Percentiles rank a stretch among this genome's conserved stretches.
phyloP scores from a whole-genome alignment of 768 basidiomycete genomes.

The Podaxis rugospora region DNA sequence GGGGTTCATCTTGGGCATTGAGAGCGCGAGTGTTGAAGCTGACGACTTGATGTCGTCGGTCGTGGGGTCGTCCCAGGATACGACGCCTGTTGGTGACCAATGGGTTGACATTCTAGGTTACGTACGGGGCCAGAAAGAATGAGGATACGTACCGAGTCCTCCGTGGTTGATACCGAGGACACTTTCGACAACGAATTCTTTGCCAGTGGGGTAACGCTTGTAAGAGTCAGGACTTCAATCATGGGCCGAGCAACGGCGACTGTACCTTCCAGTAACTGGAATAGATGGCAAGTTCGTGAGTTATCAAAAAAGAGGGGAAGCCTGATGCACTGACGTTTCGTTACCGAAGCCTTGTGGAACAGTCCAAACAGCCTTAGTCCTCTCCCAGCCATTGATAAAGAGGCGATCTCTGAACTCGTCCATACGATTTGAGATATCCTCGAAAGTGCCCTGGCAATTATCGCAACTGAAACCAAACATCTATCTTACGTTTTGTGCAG shows the following conservation, averaged over 20 bases:
- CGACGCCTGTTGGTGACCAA: constrained; percentile 28
- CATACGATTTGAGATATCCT: constrained; percentile 65
- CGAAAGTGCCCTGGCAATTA: constrained; percentile 64
- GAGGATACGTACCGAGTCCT: constrained; percentile 40
- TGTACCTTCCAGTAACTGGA: constrained; percentile 47
- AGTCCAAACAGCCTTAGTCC: constrained; percentile 69
- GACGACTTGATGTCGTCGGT: constrained; percentile 47
- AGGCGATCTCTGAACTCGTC: constrained; percentile 59
- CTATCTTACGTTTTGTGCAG: background rate
- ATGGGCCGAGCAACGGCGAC: background rate
- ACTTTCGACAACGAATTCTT: constrained; percentile 64
- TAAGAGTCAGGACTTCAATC: background rate
- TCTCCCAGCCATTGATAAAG: constrained; percentile 62
- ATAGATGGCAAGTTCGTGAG: background rate
- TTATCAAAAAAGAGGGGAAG: background rate
- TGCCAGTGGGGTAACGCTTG: constrained; percentile 56
- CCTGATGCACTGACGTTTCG: constrained; percentile 34
- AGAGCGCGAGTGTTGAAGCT: constrained; percentile 43
- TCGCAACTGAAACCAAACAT: constrained; percentile 32
- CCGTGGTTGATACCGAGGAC: constrained; percentile 71
- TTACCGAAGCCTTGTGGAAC: constrained; percentile 79
- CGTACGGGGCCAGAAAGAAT: background rate
- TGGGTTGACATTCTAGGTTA: background rate
- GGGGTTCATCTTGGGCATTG: constrained; percentile 39
- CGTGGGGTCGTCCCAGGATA: constrained; percentile 55